Conservation (phyloP, 1,284 basidiomycete species). For the Ceratobasidium sp. region DNA sequence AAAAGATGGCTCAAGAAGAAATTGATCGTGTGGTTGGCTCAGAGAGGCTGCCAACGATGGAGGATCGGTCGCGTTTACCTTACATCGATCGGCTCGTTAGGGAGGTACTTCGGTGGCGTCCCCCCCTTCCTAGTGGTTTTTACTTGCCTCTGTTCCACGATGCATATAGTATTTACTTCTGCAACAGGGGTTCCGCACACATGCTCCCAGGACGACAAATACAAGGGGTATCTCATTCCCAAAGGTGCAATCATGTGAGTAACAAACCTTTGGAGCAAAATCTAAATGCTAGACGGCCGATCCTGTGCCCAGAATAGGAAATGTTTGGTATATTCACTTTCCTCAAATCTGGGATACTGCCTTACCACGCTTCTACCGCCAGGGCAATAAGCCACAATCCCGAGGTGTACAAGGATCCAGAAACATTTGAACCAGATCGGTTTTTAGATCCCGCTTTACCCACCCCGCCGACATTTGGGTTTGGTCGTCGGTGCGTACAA, state of each 20-base stretch:
- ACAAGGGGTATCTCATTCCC: slow-evolving; percentile 39
- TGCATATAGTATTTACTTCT: not conserved
- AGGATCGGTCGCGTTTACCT: slow-evolving; percentile 30
- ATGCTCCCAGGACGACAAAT: not conserved
- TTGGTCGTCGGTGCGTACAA: slow-evolving; percentile 6
- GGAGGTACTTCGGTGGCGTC: slow-evolving; percentile 38
- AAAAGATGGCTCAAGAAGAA: slow-evolving; percentile 27
- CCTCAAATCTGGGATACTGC: not conserved
- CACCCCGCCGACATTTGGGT: not conserved
- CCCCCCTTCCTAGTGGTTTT: slow-evolving; percentile 37
- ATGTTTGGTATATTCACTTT: slow-evolving; percentile 3
- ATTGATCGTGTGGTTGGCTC: slow-evolving; percentile 38
- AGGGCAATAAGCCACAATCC: slow-evolving; percentile 38
- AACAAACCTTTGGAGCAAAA: not conserved
- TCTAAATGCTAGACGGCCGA: not conserved
- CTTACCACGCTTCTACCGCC: not conserved
- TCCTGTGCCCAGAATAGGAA: not conserved
- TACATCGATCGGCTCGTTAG: slow-evolving; percentile 39
- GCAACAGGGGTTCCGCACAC: not conserved
- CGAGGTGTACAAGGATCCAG: slow-evolving; percentile 40
- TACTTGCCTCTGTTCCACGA: not conserved
- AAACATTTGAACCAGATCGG: slow-evolving; percentile 39
- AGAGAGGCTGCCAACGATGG: slow-evolving; percentile 27
- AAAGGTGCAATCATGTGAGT: slow-evolving; percentile 32
- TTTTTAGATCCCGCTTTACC: slow-evolving; percentile 18